A percentile compares a stretch with the other conserved stretches of the same genome.
Evolutionary conservation across 768 basidiomycete genomes (phyloP).

Genomic region (Mycena metata): DNA sequence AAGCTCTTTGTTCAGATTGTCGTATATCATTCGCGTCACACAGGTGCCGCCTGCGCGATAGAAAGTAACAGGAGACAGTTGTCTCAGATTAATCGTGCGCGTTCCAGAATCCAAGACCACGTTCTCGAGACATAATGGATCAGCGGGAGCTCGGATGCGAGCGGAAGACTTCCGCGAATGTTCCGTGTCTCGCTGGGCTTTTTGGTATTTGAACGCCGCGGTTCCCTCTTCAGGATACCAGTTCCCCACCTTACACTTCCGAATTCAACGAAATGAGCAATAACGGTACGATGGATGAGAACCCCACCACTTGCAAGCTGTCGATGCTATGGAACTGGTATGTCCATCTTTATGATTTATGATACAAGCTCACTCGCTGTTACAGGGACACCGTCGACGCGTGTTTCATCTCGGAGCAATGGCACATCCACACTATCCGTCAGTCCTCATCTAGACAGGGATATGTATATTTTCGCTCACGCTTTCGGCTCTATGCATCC

Average conservation of each 20-base stretch:
- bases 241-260: neutral
- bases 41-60: too few relatives aligned
- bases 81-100: neutral
- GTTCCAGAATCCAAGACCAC: neutral
- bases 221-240: neutral
- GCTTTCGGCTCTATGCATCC: neutral
- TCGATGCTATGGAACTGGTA: slow-evolving; percentile 39
- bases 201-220: neutral
- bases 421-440: slow-evolving; percentile 31
- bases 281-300: neutral
- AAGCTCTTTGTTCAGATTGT: too few relatives aligned
- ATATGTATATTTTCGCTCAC: neutral
- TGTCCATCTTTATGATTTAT: neutral
- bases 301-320: slow-evolving; percentile 17
- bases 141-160: neutral
- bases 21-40: too few relatives aligned
- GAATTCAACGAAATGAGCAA: slow-evolving; percentile 12
- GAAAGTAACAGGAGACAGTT: neutral
- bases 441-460: neutral
- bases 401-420: slow-evolving; percentile 31
- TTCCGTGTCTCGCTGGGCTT: slow-evolving; percentile 19
- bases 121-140: neutral
- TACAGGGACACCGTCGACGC: slow-evolving; percentile 32
- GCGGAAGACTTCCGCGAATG: slow-evolving; percentile 16
- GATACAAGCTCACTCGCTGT: neutral